Conservation (phyloP, 768 basidiomycete genomes). For the Holtermannia corniformis region DNA sequence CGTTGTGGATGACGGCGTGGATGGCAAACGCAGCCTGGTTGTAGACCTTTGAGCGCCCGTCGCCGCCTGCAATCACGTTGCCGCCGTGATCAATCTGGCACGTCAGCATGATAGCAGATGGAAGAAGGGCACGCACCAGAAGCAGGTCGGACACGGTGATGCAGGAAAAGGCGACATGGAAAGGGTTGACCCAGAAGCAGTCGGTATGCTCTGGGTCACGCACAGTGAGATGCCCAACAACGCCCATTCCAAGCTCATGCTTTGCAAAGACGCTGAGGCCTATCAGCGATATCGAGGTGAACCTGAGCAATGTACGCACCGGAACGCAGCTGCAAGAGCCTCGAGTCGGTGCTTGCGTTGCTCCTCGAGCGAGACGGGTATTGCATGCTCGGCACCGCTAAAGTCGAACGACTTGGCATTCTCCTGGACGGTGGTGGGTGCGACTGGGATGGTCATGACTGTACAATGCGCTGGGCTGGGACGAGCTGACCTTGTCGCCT, state of each 20-base stretch:
- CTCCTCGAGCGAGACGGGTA: not conserved
- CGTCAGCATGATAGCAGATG: not conserved
- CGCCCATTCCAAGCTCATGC: slow-evolving; percentile 3
- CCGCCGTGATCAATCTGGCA: slow-evolving; percentile 40
- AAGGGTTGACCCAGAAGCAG: slow-evolving; percentile 29
- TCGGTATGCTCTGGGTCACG: slow-evolving; percentile 18
- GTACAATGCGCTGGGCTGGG: too few species aligned
- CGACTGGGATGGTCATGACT: too few species aligned
- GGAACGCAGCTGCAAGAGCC: not conserved
- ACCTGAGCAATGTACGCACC: not conserved
- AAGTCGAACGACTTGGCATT: not conserved
- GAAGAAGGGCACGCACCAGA: slow-evolving; percentile 35
- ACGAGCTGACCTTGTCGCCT: too few species aligned
- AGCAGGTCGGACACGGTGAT: slow-evolving; percentile 47
- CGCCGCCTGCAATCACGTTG: slow-evolving; percentile 39
- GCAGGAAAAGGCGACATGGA: slow-evolving; percentile 46
- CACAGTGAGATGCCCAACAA: slow-evolving; percentile 20
- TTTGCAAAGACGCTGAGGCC: not conserved
- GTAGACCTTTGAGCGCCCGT: slow-evolving; percentile 16
- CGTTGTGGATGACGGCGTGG: slow-evolving; percentile 46
- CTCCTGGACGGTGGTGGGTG: not conserved
- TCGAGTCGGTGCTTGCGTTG: not conserved
- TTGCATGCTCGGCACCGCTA: not conserved
- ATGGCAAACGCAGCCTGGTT: slow-evolving; percentile 45
- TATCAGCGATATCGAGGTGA: too few species aligned